These are phyloP conservation scores for Trichosporon asahii DNA, from an alignment of 1,284 basidiomycete species.

Conservation along the genomic window DNA sequence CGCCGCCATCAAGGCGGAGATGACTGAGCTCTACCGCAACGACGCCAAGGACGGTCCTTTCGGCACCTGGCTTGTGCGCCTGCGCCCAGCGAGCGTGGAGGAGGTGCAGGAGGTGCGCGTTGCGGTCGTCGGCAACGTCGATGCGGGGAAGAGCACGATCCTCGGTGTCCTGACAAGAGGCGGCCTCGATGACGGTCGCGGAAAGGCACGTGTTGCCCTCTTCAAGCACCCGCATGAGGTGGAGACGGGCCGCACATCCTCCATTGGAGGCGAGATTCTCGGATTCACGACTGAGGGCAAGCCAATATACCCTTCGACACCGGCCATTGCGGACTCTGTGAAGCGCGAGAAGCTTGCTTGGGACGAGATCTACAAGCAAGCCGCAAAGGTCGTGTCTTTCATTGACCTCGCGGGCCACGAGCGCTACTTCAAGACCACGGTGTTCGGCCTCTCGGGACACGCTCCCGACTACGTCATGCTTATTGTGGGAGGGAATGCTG, in stretches of 20 bases:
- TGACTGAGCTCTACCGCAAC: conserved; percentile 44
- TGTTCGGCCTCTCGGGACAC: conserved; percentile 91
- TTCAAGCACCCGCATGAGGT: conserved; percentile 98
- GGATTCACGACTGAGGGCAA: conserved; percentile 72
- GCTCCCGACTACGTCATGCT: conserved; percentile 93
- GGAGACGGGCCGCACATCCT: conserved; percentile 90
- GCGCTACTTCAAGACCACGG: conserved; percentile 74
- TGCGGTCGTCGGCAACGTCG: conserved; percentile 86
- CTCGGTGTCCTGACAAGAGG: conserved; percentile 68
- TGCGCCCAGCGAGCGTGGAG: conserved; percentile 47
- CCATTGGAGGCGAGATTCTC: conserved; percentile 94
- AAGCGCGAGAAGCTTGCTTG: conserved; percentile 84
- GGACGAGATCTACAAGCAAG: conserved; percentile 90
- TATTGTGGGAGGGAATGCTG: conserved; percentile 93
- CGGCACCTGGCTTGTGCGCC: conserved; percentile 46
- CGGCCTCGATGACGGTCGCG: conserved; percentile 88
- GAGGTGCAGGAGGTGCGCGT: conserved; percentile 77
- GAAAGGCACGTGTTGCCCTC: conserved; percentile 83
- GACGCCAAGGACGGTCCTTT: conserved; percentile 20
- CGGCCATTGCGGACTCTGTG: conserved; percentile 60
- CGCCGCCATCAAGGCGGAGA: conserved; percentile 35
- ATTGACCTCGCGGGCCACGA: conserved; percentile 91
- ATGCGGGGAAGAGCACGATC: conserved; percentile 87
- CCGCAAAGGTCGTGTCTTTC: conserved; percentile 92
- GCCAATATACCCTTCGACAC: conserved; percentile 66